Evolutionary conservation across 768 basidiomycete genomes (phyloP), one percentile per base, ranked within the genome.

Genomic region (Calvatia gigantea): DNA sequence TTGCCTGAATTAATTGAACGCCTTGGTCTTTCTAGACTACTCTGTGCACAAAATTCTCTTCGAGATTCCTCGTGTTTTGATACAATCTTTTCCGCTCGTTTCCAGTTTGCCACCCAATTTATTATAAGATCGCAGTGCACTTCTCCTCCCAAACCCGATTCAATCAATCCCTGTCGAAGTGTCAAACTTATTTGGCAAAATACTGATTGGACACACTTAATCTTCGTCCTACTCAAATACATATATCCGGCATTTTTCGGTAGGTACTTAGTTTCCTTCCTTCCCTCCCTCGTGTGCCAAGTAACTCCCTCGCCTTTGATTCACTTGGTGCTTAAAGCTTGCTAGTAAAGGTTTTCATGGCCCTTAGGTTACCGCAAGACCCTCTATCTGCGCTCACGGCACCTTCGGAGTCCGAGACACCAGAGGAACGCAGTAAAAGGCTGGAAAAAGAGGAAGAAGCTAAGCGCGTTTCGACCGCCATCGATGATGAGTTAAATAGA

Each of bases 401-500:
- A 0, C 86, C 85, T 2, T 81, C 84, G 0, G 70, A 72, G 1
- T 70, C 76, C 58, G 85, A 87, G 65, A 74, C 80, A 0, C 58
- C 62, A 3, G 70, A 66, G 12, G 75, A 85, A 56, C 68, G 78
- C 2, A 70, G 75, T 21, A 65, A 59, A 0, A 75, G 85, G 8
- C 55, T 83, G 17, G 61, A 66, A 3, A 66, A 70, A 15, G 85
- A 87, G 58, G 71, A 66, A 31, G 73, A 75, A 50, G 85, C 81
- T 6, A 82, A 80, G 64, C 71, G 70, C 6, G 62, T 81, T 37
- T 86, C 84, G 0, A 83, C 85, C 60, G 69, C 67, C n/a, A 87
- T 87, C 61, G 86, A 87, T 65, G 81, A 82, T 29, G 79, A 83
- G 58, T 63, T 87, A 50, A 79, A 80, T 60, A 75, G 64, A 25